These are phyloP conservation scores for Dryas integrifolia DNA, from an alignment of 331 rosid species.

Conservation along the genomic window DNA sequence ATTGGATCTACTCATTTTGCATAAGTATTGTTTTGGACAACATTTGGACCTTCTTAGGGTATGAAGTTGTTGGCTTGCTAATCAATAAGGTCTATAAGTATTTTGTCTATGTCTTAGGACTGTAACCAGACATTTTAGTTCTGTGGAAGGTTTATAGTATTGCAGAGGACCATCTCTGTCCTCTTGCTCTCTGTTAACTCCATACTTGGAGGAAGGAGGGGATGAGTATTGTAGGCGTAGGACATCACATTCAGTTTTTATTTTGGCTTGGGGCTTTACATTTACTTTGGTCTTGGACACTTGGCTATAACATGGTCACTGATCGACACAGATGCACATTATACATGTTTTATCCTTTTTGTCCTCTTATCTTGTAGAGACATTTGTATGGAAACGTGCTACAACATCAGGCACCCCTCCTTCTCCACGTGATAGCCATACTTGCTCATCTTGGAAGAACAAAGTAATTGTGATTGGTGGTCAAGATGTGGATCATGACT, in stretches of 20 bases:
- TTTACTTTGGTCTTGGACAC: neutral
- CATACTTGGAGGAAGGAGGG: conserved; percentile 2
- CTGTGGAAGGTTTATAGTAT: no score
- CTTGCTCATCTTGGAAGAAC: conserved; percentile 91
- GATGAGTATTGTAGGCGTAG: neutral
- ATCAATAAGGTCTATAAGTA: conserved; percentile 1
- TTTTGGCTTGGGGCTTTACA: neutral
- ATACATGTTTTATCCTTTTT: neutral
- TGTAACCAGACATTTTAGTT: no score
- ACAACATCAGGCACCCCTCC: conserved; percentile 81
- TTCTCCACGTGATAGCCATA: conserved; percentile 95
- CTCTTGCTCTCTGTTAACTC: neutral
- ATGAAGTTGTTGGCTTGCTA: conserved; percentile 6
- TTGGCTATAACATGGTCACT: neutral
- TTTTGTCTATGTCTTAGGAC: neutral
- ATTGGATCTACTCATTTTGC: neutral
- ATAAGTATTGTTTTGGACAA: neutral
- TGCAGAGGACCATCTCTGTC: no score
- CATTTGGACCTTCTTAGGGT: neutral
- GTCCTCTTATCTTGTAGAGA: conserved; percentile 53
- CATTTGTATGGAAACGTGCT: conserved; percentile 82
- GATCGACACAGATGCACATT: neutral
- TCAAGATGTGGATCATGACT: conserved; percentile 74
- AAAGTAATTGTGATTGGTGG: conserved; percentile 85
- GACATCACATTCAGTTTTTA: neutral